Percentiles rank a stretch among this genome's conserved stretches.
phyloP scores from a whole-genome alignment of 1,284 basidiomycete species.

The Trametes hirsuta region DNA sequence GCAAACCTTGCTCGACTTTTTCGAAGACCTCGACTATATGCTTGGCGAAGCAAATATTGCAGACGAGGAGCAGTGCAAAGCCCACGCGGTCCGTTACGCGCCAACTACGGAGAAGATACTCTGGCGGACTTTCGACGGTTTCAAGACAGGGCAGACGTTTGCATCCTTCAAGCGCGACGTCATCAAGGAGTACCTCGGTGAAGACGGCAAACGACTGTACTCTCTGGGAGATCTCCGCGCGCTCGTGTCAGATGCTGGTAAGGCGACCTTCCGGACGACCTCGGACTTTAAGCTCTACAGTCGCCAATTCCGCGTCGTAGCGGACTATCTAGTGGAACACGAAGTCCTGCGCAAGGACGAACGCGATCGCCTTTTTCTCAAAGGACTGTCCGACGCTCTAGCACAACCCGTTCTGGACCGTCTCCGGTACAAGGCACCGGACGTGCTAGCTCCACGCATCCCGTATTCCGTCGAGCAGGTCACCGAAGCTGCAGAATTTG shows the following conservation, averaged over 20 bases:
- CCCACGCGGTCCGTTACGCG: constrained; percentile 4
- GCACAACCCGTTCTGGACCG: background rate
- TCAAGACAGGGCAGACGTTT: background rate
- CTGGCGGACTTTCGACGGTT: background rate
- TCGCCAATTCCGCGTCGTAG: constrained; percentile 7
- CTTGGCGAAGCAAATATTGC: background rate
- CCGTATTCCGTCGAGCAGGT: constrained; percentile 9
- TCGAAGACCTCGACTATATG: constrained; percentile 11
- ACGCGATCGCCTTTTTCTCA: constrained; percentile 8
- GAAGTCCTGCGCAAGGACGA: constrained; percentile 1
- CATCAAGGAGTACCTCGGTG: constrained; percentile 9
- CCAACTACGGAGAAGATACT: background rate
- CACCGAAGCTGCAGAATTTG: constrained; percentile 1
- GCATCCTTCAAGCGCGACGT: constrained; percentile 6
- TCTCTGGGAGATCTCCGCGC: constrained; percentile 1
- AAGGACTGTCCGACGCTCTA: background rate
- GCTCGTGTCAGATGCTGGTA: background rate
- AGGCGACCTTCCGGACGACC: background rate
- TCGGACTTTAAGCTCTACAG: constrained; percentile 5
- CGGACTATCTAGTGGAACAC: constrained; percentile 6
- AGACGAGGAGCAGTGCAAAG: background rate
- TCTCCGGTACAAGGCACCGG: constrained; percentile 2
- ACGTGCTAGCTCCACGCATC: background rate
- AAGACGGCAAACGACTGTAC: background rate
- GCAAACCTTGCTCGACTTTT: constrained; percentile 9